Evolutionary conservation across 225 moss, liverwort and hornwort species (phyloP).

Genomic region (Physcomitrium patens): DNA sequence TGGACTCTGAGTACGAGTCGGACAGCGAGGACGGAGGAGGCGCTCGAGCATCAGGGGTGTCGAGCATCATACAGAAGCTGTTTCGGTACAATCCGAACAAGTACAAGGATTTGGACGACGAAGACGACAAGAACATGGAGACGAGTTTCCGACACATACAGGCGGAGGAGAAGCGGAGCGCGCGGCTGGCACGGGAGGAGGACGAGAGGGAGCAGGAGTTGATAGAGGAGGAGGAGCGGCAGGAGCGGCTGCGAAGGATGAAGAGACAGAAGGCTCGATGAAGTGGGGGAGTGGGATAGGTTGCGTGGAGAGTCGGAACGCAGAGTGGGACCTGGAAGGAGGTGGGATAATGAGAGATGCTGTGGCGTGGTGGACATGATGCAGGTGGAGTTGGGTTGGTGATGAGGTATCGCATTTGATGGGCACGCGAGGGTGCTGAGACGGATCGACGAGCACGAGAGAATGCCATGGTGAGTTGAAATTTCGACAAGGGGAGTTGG

Average conservation of each 20-base stretch:
- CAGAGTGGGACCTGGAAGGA: too few species aligned
- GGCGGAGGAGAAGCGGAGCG: conserved; percentile 91
- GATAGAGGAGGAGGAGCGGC: conserved; percentile 64
- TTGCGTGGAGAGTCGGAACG: too few species aligned
- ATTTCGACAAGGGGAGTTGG: too few species aligned
- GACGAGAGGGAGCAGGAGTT: conserved; percentile 68
- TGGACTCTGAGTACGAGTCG: conserved; percentile 42
- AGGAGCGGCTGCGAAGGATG: conserved; percentile 48
- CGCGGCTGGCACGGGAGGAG: conserved; percentile 59
- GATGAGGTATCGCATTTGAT: too few species aligned
- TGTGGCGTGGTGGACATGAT: too few species aligned
- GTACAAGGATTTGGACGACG: conserved; percentile 83
- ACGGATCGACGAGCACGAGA: too few species aligned
- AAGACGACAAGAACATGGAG: conserved; percentile 89
- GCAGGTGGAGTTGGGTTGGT: too few species aligned
- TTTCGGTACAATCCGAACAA: conserved; percentile 87
- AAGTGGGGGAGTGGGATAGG: not conserved
- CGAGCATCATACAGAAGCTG: conserved; percentile 79
- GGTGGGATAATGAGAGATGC: too few species aligned
- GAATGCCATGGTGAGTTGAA: too few species aligned
- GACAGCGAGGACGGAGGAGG: conserved; percentile 42
- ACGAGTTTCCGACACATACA: conserved; percentile 88
- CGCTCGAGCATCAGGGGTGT: conserved; percentile 52
- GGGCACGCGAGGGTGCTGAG: too few species aligned
- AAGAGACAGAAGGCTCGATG: conserved; percentile 44